phyloP scores from a whole-genome alignment of 139 green algal species.

The Tetradesmus obliquus region DNA sequence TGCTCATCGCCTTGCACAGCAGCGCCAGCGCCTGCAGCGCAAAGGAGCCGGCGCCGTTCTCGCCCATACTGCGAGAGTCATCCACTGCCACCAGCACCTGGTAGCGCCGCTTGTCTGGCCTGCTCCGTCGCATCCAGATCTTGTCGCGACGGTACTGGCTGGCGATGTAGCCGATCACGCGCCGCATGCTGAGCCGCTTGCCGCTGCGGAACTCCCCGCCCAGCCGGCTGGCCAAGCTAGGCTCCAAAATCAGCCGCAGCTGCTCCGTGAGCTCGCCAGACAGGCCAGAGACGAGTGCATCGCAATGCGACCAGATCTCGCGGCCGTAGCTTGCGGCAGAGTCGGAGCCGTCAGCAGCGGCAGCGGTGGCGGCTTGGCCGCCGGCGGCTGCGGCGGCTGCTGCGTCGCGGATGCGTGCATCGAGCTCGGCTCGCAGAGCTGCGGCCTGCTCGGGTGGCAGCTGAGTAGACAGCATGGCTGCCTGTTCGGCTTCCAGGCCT shows the following conservation, averaged over 20 bases:
- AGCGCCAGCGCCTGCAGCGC: constrained; percentile 93
- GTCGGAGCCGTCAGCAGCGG: constrained; percentile 1
- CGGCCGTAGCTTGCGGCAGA: constrained; percentile 49
- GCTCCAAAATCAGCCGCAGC: constrained; percentile 96
- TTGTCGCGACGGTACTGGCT: constrained; percentile 97
- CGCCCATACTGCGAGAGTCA: constrained; percentile 94
- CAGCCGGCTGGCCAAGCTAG: constrained; percentile 84
- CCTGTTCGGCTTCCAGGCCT: constrained; percentile 47
- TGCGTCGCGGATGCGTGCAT: constrained; percentile 57
- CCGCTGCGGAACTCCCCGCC: constrained; percentile 95
- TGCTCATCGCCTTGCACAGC: constrained; percentile 87
- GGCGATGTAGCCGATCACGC: constrained; percentile 98
- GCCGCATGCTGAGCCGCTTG: constrained; percentile 99
- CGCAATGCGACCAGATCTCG: constrained; percentile 84
- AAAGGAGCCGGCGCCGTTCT: constrained; percentile 89
- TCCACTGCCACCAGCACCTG: constrained; percentile 92
- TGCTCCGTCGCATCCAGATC: constrained; percentile 97
- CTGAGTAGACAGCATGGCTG: constrained; percentile 41
- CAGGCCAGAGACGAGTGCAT: constrained; percentile 80
- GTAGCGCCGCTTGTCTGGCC: constrained; percentile 95
- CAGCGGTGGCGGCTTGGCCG: constrained; percentile 3
- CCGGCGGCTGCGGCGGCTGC: constrained; percentile 36
- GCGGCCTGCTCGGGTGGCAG: constrained; percentile 47
- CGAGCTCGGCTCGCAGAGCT: constrained; percentile 68
- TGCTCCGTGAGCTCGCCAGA: constrained; percentile 95